phyloP scores from a whole-genome alignment of 108 stramenopile genomes.

The Bacterosira constricta region DNA sequence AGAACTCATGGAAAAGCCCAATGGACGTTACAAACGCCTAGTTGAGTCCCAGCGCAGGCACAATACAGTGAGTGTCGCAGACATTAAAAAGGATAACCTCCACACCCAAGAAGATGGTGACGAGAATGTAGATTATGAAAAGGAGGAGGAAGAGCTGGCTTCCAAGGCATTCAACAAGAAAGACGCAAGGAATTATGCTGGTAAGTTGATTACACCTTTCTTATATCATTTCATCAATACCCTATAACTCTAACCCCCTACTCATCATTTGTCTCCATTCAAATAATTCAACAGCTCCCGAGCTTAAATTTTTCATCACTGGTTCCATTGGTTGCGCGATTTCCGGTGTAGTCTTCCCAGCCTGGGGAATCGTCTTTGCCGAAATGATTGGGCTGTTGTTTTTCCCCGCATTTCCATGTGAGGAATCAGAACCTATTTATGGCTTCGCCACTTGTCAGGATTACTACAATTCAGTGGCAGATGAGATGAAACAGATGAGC shows the following conservation, averaged over 20 bases:
- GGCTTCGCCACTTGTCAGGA: conserved; percentile 52
- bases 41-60: conserved; percentile 45
- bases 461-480: conserved; percentile 54
- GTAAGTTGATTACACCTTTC: too few relatives aligned
- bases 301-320: conserved; percentile 38
- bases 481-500: conserved; percentile 60
- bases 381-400: conserved; percentile 76
- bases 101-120: conserved; percentile 34
- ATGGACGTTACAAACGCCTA: conserved; percentile 64
- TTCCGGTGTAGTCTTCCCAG: conserved; percentile 75
- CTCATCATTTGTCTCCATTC: too few relatives aligned
- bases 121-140: conserved; percentile 43
- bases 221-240: too few relatives aligned
- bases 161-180: conserved; percentile 46
- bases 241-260: too few relatives aligned
- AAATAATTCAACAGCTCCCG: too few relatives aligned
- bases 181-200: conserved; percentile 48
- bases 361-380: conserved; percentile 69
- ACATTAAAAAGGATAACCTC: conserved; percentile 22
- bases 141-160: conserved; percentile 39
- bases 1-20: conserved; percentile 51
- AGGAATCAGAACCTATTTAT: conserved; percentile 12
- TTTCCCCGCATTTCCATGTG: conserved; percentile 51
- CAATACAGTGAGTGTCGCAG: conserved; percentile 21
- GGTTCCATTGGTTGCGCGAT: conserved; percentile 67